phyloP scores from a whole-genome alignment of 768 basidiomycete genomes.

The Exidia glandulosa region DNA sequence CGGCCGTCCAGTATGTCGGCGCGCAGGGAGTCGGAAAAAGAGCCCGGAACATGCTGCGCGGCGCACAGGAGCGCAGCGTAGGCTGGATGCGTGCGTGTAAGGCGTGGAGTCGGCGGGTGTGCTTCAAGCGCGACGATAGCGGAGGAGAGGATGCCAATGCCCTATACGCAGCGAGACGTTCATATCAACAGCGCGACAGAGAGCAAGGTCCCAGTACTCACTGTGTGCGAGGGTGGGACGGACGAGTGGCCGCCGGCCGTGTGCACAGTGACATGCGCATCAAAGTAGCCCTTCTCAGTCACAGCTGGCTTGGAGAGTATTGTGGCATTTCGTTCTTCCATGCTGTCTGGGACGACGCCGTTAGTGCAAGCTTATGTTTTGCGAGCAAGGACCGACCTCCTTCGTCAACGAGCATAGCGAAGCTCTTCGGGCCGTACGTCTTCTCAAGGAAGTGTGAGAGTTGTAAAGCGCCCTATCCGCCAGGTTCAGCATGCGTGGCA shows the following conservation, averaged over 20 bases:
- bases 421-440: conserved; percentile 58
- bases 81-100: conserved; percentile 22
- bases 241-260: conserved; percentile 79
- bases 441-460: conserved; percentile 36
- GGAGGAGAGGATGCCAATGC: conserved; percentile 70
- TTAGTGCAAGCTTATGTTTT: not conserved
- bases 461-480: conserved; percentile 29
- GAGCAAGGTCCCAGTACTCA: conserved; percentile 18
- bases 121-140: conserved; percentile 59
- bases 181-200: not conserved
- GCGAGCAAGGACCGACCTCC: conserved; percentile 40
- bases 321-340: conserved; percentile 41
- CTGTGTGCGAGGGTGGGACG: conserved; percentile 73
- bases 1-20: conserved; percentile 15
- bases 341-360: conserved; percentile 20
- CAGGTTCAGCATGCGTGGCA: not conserved
- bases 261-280: conserved; percentile 52
- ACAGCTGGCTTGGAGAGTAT: conserved; percentile 52
- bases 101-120: conserved; percentile 34
- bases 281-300: conserved; percentile 63
- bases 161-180: conserved; percentile 25
- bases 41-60: conserved; percentile 28
- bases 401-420: conserved; percentile 81
- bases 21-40: conserved; percentile 19
- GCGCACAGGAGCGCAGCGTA: conserved; percentile 31